These are phyloP conservation scores for Aspergillus fumigatiaffinis DNA, from an alignment of 2,329 filamentous ascomycete genomes.

Conservation along the genomic window DNA sequence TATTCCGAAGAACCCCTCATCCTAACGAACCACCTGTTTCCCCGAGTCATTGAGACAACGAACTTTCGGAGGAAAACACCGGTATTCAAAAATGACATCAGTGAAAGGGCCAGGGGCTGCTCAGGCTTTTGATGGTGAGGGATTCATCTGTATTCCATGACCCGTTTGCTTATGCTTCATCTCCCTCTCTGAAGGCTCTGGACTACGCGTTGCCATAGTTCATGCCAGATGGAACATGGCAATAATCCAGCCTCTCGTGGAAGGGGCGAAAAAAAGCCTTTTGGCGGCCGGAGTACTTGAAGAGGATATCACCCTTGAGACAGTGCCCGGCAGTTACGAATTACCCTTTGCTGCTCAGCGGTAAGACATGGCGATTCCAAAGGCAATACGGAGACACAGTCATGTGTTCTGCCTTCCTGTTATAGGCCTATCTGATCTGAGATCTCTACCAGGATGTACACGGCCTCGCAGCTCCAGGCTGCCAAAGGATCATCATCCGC, in stretches of 20 bases:
- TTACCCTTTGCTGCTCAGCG: constrained; percentile 85
- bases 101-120: constrained; percentile 62
- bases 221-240: constrained; percentile 92
- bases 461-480: constrained; percentile 80
- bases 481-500: constrained; percentile 48
- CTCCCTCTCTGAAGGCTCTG: constrained; percentile 49
- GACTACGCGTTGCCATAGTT: constrained; percentile 86
- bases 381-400: not conserved
- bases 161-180: constrained; percentile 10
- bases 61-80: not conserved
- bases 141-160: constrained; percentile 2
- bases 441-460: constrained; percentile 61
- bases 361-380: constrained; percentile 43
- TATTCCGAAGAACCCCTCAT: not conserved
- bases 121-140: constrained; percentile 54
- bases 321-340: constrained; percentile 92
- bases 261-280: constrained; percentile 75
- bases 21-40: not conserved
- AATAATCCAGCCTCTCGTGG: constrained; percentile 81
- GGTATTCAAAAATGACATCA: constrained; percentile 40
- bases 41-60: not conserved
- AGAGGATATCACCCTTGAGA: constrained; percentile 83
- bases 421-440: not conserved
- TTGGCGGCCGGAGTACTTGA: constrained; percentile 75
- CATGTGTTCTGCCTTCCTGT: not conserved